phyloP scores from a whole-genome alignment of 148 eudicot species.

The Spergularia bocconei region DNA sequence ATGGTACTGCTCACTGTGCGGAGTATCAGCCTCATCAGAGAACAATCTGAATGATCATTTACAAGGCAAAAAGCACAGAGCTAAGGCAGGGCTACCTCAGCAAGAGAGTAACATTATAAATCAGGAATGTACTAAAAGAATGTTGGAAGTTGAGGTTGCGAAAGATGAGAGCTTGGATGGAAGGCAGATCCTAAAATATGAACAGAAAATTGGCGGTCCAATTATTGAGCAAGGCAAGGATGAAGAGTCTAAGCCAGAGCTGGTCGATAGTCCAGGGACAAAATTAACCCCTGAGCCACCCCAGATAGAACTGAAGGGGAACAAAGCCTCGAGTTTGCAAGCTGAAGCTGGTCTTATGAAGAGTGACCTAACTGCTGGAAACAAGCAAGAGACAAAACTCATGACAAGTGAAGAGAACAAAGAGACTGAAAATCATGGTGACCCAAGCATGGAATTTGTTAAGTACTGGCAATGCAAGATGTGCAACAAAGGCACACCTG shows the following conservation, averaged over 20 bases:
- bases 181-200: background rate
- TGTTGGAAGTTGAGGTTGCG: conserved; percentile 2
- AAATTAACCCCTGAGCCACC: background rate
- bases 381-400: conserved; percentile 9
- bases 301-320: too few species aligned
- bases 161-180: conserved; percentile 3
- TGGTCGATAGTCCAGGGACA: background rate
- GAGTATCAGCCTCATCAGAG: conserved; percentile 30
- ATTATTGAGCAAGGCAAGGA: background rate
- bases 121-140: background rate
- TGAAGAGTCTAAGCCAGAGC: background rate
- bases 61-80: conserved; percentile 31
- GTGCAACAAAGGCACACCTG: conserved; percentile 26
- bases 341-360: background rate
- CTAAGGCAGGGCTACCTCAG: conserved; percentile 21
- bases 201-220: background rate
- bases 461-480: conserved; percentile 35
- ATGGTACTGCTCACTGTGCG: conserved; percentile 29
- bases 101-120: background rate
- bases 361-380: background rate
- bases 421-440: background rate
- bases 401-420: background rate
- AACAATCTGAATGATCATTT: conserved; percentile 24
- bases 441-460: conserved; percentile 4
- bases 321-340: too few species aligned